Evolutionary conservation across 1,139 yeast species (phyloP), one percentile per base, ranked within the genome.

Genomic region (Blastobotrys indianensis): DNA sequence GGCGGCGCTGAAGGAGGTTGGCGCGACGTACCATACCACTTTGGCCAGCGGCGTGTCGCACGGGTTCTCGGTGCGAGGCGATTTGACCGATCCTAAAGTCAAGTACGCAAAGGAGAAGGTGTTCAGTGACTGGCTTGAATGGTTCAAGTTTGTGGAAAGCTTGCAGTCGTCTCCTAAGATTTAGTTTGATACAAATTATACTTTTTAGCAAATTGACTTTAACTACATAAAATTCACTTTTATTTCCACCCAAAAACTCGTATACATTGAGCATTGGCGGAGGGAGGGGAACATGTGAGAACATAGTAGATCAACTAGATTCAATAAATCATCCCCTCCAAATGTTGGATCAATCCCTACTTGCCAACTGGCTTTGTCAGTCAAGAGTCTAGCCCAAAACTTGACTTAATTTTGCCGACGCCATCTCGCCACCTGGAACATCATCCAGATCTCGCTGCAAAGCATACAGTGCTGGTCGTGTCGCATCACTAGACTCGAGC

Each of bases 61-160:
- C 62, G 96, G 95, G 1, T 87, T 69, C 61, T 76, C 94, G 16
- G 80, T 76, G 37, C 82, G 83, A 67, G 95, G 94, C 49, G 95
- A 88, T 62, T 51, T 73, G 33, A 53, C 69, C 9, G 66, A 68
- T 51, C 82, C 85, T 7, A 60, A 57, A 40, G 76, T 75, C 49
- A 73, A 68, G 59, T 82, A 79, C 55, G 90, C 95, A 40, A 80
- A 76, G 63, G 86, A 83, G 54, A 84, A 80, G 69, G 72, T 80
- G 1, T 65, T 85, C 36, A 39, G 51, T 31, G 94, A 84, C 63
- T 85, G 80, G 62, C 54, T 77, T 37, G 59, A 63, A 53, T 80
- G 77, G 76, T 77, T 79, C 58, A 57, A 65, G 11, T 36, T 41
- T 30, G 12, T n/a, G 17, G 39, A 37, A 12, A 20, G 6, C 6